Evolutionary conservation across 1,139 yeast species (phyloP), one percentile per base, ranked within the genome.

Genomic region (Candida tetrigidarum): DNA sequence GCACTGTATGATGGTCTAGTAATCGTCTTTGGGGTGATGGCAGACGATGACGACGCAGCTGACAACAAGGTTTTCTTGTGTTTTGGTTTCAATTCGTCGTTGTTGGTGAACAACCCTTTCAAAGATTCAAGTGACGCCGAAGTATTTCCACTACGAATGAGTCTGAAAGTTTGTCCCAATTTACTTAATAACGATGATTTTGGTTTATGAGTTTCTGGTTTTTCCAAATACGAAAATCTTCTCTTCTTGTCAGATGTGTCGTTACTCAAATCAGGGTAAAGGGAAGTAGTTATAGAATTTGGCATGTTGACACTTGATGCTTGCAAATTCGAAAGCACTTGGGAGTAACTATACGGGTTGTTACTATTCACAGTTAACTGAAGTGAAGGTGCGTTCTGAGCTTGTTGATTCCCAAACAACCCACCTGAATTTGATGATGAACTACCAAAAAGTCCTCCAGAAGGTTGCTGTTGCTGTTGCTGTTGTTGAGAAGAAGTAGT

Each of bases 121-220:
- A 62, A 51, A 4, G 61, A 48, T 20, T 52, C 39, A n/a, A 49
- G 41, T 3, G 49, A 40, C 7, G 50, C 37, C 5, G 47, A 15
- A 18, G 50, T 36, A n/a, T 47, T 40, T 4, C 61, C 53, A 35
- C 58, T 50, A 40, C 66, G 58, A 47, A 73, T 66, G 15, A 71
- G 61, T 42, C 63, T 66, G 48, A 74, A 66, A 1, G 69, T 66
- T 48, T 66, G 70, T 1, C 78, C 76, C 30, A 74, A 59, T 48
- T 60, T 67, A 4, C 66, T 57, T 35, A 73, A 59, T 26, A 72
- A 57, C 0, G 75, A 62, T 8, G 69, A 47, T 29, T 39, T 47
- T 23, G 54, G 47, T 28, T 46, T 38, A 25, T 45, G 47, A 19
- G 37, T 15, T 12, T 44, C 49, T 29, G 46, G 50, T 23, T 47